phyloP scores from a whole-genome alignment of 768 basidiomycete genomes.

The Candolleomyces aberdarensis region DNA sequence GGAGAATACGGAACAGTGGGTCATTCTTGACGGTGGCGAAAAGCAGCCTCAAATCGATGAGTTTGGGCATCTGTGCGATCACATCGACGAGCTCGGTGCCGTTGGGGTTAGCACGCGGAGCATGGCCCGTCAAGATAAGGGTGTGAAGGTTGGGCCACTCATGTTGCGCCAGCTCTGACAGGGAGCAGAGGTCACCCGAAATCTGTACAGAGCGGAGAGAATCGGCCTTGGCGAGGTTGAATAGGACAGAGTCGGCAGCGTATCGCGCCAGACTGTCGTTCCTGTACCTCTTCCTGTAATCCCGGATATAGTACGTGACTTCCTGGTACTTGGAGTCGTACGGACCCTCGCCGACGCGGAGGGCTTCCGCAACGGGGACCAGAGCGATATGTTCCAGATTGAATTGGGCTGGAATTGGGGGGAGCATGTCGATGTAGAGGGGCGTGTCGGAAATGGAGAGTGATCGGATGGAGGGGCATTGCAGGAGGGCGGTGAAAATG shows the following conservation, averaged over 20 bases:
- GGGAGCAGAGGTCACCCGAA: conserved; percentile 32
- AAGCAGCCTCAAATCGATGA: conserved; percentile 29
- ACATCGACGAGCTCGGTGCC: conserved; percentile 28
- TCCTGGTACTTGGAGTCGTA: conserved; percentile 34
- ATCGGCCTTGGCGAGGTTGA: conserved; percentile 28
- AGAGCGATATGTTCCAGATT: conserved; percentile 32
- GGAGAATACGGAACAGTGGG: conserved; percentile 23
- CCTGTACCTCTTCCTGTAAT: conserved; percentile 37
- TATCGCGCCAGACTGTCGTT: conserved; percentile 30
- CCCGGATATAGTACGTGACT: conserved; percentile 31
- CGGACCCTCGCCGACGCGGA: conserved; percentile 40
- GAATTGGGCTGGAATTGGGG: conserved; percentile 26
- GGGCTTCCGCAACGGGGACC: conserved; percentile 37
- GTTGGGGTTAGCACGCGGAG: conserved; percentile 21
- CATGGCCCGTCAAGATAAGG: conserved; percentile 37
- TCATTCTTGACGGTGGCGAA: conserved; percentile 29
- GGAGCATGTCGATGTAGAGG: conserved; percentile 30
- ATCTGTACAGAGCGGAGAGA: conserved; percentile 34
- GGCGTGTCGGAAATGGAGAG: conserved; percentile 39
- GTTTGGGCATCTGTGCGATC: conserved; percentile 31
- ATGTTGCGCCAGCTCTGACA: conserved; percentile 26
- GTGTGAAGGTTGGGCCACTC: conserved; percentile 36
- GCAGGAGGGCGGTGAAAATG: conserved; percentile 33
- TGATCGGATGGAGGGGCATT: conserved; percentile 31
- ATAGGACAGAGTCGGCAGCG: conserved; percentile 27